Evolutionary conservation across 768 basidiomycete genomes (phyloP).

Genomic region (Leucosporidium yakuticum): DNA sequence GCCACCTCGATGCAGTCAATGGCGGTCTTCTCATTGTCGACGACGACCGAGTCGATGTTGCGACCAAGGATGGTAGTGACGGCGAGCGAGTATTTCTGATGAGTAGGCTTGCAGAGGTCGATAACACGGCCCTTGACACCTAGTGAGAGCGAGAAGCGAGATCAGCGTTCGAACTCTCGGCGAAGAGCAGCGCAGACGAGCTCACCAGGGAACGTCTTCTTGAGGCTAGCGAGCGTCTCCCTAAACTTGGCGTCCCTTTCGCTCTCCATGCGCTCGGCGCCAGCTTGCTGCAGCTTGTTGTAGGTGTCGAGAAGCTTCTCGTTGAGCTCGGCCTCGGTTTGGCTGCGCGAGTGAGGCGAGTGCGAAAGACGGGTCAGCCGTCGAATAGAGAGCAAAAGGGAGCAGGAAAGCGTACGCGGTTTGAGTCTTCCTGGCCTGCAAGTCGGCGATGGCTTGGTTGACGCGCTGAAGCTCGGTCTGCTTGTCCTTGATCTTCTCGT

Average conservation of each 20-base stretch:
- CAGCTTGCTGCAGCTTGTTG: conserved; percentile 78
- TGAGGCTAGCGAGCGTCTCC: conserved; percentile 74
- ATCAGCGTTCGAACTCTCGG: neutral
- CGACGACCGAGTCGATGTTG: conserved; percentile 91
- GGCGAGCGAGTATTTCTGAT: conserved; percentile 83
- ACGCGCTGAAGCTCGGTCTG: conserved; percentile 52
- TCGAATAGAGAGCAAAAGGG: neutral
- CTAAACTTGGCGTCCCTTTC: conserved; percentile 77
- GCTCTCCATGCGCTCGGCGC: conserved; percentile 77
- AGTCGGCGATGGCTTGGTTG: conserved; percentile 63
- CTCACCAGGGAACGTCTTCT: conserved; percentile 80
- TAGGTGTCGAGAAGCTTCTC: conserved; percentile 81
- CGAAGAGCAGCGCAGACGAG: conserved; percentile 5
- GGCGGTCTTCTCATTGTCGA: conserved; percentile 93
- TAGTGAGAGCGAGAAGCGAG: conserved; percentile 37
- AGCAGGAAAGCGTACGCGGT: conserved; percentile 3
- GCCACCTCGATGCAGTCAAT: conserved; percentile 93
- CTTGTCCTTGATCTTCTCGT: conserved; percentile 55
- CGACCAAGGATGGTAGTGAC: conserved; percentile 87
- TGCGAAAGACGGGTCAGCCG: neutral
- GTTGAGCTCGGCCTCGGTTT: conserved; percentile 82
- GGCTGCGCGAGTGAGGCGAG: conserved; percentile 49
- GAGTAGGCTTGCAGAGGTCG: conserved; percentile 90
- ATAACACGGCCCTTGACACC: conserved; percentile 88
- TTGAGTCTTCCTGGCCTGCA: conserved; percentile 20